Percentiles rank a stretch among this genome's conserved stretches.
These are phyloP conservation scores for Hypomontagnella monticulosa DNA, from an alignment of 495 filamentous ascomycete species.

Conservation along the genomic window DNA sequence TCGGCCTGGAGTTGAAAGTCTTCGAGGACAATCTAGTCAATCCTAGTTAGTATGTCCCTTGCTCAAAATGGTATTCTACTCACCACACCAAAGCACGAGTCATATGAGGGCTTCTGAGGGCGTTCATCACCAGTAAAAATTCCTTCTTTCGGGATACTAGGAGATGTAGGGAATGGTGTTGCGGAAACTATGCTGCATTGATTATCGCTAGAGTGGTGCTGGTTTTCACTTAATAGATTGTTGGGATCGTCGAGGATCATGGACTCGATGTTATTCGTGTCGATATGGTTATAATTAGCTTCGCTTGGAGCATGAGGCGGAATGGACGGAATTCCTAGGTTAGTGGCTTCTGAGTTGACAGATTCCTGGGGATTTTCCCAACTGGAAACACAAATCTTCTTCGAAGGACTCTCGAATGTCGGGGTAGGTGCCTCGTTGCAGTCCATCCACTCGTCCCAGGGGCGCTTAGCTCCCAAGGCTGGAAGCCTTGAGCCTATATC, in stretches of 20 bases:
- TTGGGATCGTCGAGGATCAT: background rate
- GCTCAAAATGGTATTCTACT: background rate
- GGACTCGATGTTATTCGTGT: too few species aligned
- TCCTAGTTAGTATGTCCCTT: background rate
- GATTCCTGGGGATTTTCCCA: background rate
- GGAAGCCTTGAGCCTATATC: background rate
- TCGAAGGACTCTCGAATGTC: background rate
- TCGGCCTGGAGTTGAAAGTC: background rate
- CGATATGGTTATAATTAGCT: too few species aligned
- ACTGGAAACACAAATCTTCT: background rate
- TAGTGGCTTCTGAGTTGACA: background rate
- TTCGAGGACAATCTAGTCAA: slow-evolving; percentile 10
- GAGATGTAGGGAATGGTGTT: background rate
- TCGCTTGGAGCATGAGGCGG: background rate
- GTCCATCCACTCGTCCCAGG: slow-evolving; percentile 6
- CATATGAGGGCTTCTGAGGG: background rate
- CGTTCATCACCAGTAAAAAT: background rate
- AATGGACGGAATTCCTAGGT: background rate
- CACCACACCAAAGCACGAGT: slow-evolving; percentile 26
- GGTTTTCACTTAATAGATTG: background rate
- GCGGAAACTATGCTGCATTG: background rate
- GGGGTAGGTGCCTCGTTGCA: background rate
- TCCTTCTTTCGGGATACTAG: background rate
- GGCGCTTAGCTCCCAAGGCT: slow-evolving; percentile 5
- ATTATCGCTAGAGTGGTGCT: background rate